Percentiles rank a stretch among this genome's conserved stretches.
phyloP scores from a whole-genome alignment of 1,139 yeast species.

The Candida buenavistaensis region DNA sequence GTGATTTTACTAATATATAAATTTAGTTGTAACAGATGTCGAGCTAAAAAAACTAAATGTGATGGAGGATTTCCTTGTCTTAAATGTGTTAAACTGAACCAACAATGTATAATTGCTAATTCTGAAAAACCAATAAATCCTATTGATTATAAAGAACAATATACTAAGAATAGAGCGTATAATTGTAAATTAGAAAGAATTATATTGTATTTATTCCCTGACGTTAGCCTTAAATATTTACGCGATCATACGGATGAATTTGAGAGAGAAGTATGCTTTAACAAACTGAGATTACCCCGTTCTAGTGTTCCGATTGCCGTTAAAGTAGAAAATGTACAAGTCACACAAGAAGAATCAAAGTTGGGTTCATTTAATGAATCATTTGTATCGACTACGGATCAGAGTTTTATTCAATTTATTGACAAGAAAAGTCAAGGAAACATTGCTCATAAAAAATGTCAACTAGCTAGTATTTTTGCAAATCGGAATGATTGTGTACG shows the following conservation, averaged over 20 bases:
- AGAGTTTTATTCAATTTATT: conserved; percentile 20
- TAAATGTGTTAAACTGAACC: conserved; percentile 12
- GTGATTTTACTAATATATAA: conserved; percentile 6
- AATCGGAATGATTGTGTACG: conserved; percentile 8
- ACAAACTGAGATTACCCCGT: conserved; percentile 9
- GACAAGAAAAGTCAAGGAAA: conserved; percentile 11
- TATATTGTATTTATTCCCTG: conserved; percentile 15
- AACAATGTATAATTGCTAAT: conserved; percentile 13
- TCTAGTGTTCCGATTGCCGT: conserved; percentile 9
- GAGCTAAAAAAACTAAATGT: conserved; percentile 16
- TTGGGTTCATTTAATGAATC: conserved; percentile 10
- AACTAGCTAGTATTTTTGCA: conserved; percentile 9
- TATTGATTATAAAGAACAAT: conserved; percentile 12
- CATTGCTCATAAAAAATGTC: conserved; percentile 3
- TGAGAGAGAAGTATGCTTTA: conserved; percentile 14
- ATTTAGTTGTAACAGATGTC: conserved; percentile 16
- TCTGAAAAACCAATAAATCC: conserved; percentile 9
- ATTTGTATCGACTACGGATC: conserved; percentile 19
- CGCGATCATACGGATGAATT: conserved; percentile 16
- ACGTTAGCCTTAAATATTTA: conserved; percentile 13
- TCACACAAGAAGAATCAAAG: conserved; percentile 2
- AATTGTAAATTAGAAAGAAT: conserved; percentile 19
- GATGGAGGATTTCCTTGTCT: conserved; percentile 19
- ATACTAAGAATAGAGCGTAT: conserved; percentile 11
- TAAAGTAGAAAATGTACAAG: conserved; percentile 1